A percentile compares a stretch with the other conserved stretches of the same genome.
phyloP scores from a whole-genome alignment of 345 rosid species.

The Populus ilicifolia region DNA sequence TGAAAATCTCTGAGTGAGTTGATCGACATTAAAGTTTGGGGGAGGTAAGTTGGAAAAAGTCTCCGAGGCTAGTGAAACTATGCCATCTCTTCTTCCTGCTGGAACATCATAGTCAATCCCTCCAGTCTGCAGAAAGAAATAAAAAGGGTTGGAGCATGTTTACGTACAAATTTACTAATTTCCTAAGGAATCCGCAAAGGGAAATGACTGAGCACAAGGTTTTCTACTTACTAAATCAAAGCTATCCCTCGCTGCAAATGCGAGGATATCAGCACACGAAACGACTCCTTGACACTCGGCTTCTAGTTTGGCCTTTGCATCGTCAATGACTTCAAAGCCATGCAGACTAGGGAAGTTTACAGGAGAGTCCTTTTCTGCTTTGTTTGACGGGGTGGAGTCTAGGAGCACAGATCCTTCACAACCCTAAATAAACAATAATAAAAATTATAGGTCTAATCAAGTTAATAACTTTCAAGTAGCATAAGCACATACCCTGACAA shows the following conservation, averaged over 20 bases:
- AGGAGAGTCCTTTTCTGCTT: slow-evolving; percentile 50
- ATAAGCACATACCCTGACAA: slow-evolving; percentile 36
- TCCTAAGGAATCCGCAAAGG: not conserved
- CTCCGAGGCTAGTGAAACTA: slow-evolving; percentile 40
- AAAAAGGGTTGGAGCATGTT: not conserved
- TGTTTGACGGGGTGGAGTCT: slow-evolving; percentile 41
- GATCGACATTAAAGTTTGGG: slow-evolving; percentile 1
- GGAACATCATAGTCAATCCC: slow-evolving; percentile 50
- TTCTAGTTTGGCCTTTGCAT: slow-evolving; percentile 41
- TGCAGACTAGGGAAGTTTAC: slow-evolving; percentile 42
- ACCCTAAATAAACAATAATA: slow-evolving; percentile 25
- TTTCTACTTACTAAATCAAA: slow-evolving; percentile 31
- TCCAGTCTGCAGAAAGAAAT: slow-evolving; percentile 27
- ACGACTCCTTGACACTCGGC: slow-evolving; percentile 41
- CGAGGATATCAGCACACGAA: slow-evolving; percentile 56
- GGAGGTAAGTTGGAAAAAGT: slow-evolving; percentile 9
- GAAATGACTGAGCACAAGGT: not conserved
- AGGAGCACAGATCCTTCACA: slow-evolving; percentile 54
- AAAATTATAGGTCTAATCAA: not conserved
- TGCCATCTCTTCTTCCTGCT: slow-evolving; percentile 62
- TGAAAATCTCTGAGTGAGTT: slow-evolving; percentile 13
- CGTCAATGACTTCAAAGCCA: slow-evolving; percentile 52
- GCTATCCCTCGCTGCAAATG: slow-evolving; percentile 54
- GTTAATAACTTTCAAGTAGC: not conserved
- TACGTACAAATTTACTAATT: not conserved